Base-by-base conservation (phyloP, 805 yeast genomes). In the Pichia nakasei region DNA sequence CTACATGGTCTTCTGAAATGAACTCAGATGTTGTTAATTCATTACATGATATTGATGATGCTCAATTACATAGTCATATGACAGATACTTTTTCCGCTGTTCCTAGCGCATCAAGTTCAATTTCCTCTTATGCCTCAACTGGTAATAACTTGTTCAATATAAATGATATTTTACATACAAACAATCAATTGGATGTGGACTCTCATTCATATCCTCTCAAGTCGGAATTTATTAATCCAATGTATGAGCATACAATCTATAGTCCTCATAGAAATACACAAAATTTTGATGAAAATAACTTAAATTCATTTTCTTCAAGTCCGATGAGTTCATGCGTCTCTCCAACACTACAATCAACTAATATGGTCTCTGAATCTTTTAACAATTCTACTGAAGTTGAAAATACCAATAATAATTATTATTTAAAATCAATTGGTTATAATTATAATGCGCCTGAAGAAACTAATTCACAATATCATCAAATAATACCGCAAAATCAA, bases 281-380 rank as follows among this genome's bases (percentile, higher is more conserved):
- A 9, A 42, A 15, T 36, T 5, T n/a, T n/a, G 22, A 22, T 33
- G 9, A 29, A 1, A 15, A 24, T n/a, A 18, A 31, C 19, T 9
- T 17, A 20, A 21, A 32, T 19, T n/a, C 21, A 15, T 20, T 35
- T 9, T 15, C n/a, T 17, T 4, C n/a, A n/a, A 40, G 44, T 34
- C 43, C 47, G 3, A 18, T 29, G 11, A 40, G 44, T 21, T 44
- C 47, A 11, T 40, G 44, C 17, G 44, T 44, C n/a, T 44, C 47
- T 17, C 47, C 44, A 34, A 36, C 34, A 5, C 12, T 44, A 3
- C 20, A 19, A 36, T 21, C 19, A n/a, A 17, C 9, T 22, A 38
- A 19, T 19, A 7, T 17, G 15, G 9, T 24, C 6, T n/a, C 26
- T 26, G 24, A 37, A 7, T 8, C 11, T n/a, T 15, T n/a, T 5